A percentile compares a stretch with the other conserved stretches of the same genome.
These are phyloP conservation scores for Amanita jacksonii DNA, from an alignment of 768 basidiomycete genomes.

Conservation along the genomic window DNA sequence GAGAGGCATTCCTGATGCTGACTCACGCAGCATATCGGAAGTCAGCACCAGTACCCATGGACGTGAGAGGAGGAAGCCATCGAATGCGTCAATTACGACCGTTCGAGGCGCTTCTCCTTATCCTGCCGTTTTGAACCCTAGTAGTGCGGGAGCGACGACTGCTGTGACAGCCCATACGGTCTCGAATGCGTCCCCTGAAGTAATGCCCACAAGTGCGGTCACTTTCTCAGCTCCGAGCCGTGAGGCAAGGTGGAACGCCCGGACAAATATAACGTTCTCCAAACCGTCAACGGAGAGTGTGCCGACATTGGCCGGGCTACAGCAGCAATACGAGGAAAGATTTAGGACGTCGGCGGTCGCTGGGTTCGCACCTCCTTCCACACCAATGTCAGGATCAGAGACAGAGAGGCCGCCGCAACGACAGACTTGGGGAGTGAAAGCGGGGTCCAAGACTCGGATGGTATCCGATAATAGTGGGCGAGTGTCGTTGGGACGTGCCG, in stretches of 20 bases:
- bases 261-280: conserved; percentile 54
- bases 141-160: conserved; percentile 37
- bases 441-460: conserved; percentile 25
- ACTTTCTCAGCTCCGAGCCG: conserved; percentile 29
- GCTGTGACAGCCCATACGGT: conserved; percentile 59
- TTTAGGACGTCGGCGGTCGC: conserved; percentile 16
- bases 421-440: conserved; percentile 27
- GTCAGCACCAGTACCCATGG: conserved; percentile 9
- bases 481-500: conserved; percentile 21
- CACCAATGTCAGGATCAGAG: conserved; percentile 27
- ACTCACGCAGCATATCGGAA: conserved; percentile 11
- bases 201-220: conserved; percentile 7
- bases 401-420: conserved; percentile 41
- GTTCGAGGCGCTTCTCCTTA: conserved; percentile 28
- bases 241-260: conserved; percentile 36
- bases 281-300: conserved; percentile 47
- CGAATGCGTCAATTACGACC: conserved; percentile 27
- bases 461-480: conserved; percentile 16
- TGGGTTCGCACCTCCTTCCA: conserved; percentile 14
- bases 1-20: conserved; percentile 11
- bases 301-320: conserved; percentile 43
- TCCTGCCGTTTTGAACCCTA: conserved; percentile 34
- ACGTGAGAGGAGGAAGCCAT: conserved; percentile 22
- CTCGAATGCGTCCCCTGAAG: conserved; percentile 31
- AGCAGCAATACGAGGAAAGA: conserved; percentile 38